Evolutionary conservation across 1,139 yeast genomes (phyloP).

Genomic region (Suhomyces chickasaworum): DNA sequence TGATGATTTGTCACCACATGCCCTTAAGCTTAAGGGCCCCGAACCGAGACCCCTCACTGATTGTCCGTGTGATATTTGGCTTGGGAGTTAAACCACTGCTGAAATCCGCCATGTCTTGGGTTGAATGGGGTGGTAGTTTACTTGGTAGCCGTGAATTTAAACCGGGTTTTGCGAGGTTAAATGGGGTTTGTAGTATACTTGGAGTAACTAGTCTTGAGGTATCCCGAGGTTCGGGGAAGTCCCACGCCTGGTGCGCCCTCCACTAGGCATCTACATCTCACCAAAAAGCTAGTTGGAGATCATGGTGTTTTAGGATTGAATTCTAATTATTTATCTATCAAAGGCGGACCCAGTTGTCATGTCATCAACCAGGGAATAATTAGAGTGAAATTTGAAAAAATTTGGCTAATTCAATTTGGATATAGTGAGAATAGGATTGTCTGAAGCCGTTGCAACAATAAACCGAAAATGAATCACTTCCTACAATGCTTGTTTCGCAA

Average conservation of each 20-base stretch:
- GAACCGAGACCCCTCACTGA: conserved; percentile 1
- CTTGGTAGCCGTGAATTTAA: too few species aligned
- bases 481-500: too few species aligned
- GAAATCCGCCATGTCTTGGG: too few species aligned
- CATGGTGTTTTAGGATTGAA: conserved; percentile 1
- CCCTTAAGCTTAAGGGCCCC: neutral
- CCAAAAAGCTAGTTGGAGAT: conserved; percentile 3
- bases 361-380: neutral
- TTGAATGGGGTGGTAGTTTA: too few species aligned
- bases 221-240: neutral
- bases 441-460: neutral
- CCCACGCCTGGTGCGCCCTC: neutral
- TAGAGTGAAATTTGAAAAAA: neutral
- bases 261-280: conserved; percentile 1
- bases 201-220: neutral
- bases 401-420: too few species aligned
- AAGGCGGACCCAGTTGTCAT: neutral
- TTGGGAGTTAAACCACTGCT: too few species aligned
- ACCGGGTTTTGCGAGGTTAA: neutral
- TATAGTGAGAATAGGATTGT: neutral
- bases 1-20: neutral
- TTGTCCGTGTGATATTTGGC: conserved; percentile 1
- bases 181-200: neutral
- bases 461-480: too few species aligned
- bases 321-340: neutral